Percentiles rank a stretch among this genome's conserved stretches.
Conservation (phyloP, 768 basidiomycete species). For the Boletus insuetus region DNA sequence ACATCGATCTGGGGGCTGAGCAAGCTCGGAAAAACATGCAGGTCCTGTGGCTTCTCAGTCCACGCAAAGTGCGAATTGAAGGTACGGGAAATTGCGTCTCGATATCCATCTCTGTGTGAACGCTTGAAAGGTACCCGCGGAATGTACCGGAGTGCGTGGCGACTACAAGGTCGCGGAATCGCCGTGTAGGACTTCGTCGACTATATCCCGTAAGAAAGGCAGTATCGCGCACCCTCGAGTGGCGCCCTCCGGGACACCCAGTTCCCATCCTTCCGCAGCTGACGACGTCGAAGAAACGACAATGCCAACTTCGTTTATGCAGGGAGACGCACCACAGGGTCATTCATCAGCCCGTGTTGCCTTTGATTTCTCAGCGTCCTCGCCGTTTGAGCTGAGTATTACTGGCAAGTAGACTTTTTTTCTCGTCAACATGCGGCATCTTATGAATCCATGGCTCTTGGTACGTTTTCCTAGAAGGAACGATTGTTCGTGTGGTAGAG, state of each 20-base stretch:
- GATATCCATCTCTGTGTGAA: constrained; percentile 9
- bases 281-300: constrained; percentile 29
- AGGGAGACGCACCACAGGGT: constrained; percentile 34
- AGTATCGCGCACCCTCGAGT: constrained; percentile 16
- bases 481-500: constrained; percentile 63
- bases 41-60: constrained; percentile 71
- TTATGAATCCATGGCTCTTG: constrained; percentile 11
- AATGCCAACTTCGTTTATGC: constrained; percentile 58
- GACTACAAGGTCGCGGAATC: constrained; percentile 24
- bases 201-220: constrained; percentile 32
- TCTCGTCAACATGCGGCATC: constrained; percentile 1
- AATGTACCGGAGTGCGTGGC: constrained; percentile 45
- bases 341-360: constrained; percentile 58
- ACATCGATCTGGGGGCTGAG: constrained; percentile 84
- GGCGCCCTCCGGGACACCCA: constrained; percentile 4
- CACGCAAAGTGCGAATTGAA: constrained; percentile 86
- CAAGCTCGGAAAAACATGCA: constrained; percentile 86
- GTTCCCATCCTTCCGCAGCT: constrained; percentile 5
- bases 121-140: constrained; percentile 61
- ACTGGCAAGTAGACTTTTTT: constrained; percentile 42
- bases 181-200: constrained; percentile 33
- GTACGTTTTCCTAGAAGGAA: constrained; percentile 49
- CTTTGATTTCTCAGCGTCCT: constrained; percentile 73
- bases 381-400: constrained; percentile 73
- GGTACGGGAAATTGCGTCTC: constrained; percentile 37